phyloP scores from a whole-genome alignment of 176 grass and related monocot species.

The Alloteropsis semialata region DNA sequence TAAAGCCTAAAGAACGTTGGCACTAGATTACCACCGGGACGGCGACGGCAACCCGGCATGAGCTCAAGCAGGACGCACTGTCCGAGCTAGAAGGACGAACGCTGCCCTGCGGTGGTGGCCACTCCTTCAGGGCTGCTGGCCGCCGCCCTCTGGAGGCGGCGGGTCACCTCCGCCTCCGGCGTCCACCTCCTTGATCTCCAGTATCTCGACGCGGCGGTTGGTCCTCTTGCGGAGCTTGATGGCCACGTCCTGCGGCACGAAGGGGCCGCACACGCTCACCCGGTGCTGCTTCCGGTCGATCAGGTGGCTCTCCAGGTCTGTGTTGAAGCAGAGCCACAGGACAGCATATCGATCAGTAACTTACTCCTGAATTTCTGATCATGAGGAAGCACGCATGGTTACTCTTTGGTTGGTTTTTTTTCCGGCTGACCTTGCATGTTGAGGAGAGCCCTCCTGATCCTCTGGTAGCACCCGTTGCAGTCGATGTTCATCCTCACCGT shows the following conservation, averaged over 20 bases:
- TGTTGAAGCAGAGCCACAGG: not conserved
- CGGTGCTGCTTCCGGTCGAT: constrained; percentile 66
- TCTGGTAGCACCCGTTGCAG: constrained; percentile 69
- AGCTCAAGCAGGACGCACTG: not conserved
- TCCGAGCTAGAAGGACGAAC: not conserved
- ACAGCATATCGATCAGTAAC: not conserved
- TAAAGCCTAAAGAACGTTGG: too few species aligned
- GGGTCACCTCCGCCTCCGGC: not conserved
- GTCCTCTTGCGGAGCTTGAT: constrained; percentile 71
- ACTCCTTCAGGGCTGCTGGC: not conserved
- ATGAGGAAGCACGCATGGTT: too few species aligned
- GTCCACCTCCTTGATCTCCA: constrained; percentile 83
- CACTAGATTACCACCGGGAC: not conserved
- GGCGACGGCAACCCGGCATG: too few species aligned
- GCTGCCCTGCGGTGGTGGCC: not conserved
- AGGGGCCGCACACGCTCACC: constrained; percentile 51
- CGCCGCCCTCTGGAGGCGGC: not conserved
- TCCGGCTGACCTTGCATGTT: constrained; percentile 48
- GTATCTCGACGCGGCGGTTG: constrained; percentile 76
- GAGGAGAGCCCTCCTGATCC: constrained; percentile 61
- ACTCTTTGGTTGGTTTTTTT: not conserved
- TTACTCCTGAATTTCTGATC: not conserved
- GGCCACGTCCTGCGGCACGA: constrained; percentile 81
- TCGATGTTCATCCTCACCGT: constrained; percentile 73
- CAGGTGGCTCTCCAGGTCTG: constrained; percentile 69